Percentiles rank a stretch among this genome's conserved stretches.
Evolutionary conservation across 2,329 filamentous ascomycete species (phyloP).

Genomic region (Xylaria sp.): DNA sequence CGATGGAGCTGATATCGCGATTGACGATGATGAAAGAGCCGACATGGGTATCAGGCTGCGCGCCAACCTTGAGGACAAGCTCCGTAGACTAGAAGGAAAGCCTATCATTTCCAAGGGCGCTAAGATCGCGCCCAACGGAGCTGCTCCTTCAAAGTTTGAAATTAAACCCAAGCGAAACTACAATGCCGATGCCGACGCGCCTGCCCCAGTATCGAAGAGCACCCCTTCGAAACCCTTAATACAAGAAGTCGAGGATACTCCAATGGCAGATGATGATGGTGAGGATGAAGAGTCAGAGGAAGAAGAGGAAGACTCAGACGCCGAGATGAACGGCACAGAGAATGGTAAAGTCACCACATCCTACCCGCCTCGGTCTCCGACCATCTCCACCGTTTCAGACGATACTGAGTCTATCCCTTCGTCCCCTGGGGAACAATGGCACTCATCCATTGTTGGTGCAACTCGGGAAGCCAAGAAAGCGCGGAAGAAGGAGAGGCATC

Average conservation of each 20-base stretch:
- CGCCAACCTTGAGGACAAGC: conserved; percentile 78
- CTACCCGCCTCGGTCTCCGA: conserved; percentile 15
- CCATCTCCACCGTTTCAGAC: conserved; percentile 41
- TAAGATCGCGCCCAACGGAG: conserved; percentile 78
- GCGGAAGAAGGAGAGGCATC: conserved; percentile 46
- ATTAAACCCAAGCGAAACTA: conserved; percentile 95
- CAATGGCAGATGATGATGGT: conserved; percentile 57
- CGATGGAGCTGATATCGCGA: conserved; percentile 60
- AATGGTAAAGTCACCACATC: conserved; percentile 43
- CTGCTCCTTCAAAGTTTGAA: conserved; percentile 81
- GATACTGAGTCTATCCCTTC: conserved; percentile 41
- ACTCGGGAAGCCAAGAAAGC: conserved; percentile 47
- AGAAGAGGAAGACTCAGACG: conserved; percentile 54
- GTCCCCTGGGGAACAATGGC: conserved; percentile 14
- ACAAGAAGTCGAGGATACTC: conserved; percentile 55
- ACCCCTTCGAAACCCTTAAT: conserved; percentile 54
- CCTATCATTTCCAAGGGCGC: conserved; percentile 81
- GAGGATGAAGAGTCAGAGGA: conserved; percentile 57
- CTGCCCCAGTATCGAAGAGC: conserved; percentile 61
- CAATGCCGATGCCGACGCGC: conserved; percentile 91
- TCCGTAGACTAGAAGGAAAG: conserved; percentile 88
- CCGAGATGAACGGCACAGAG: conserved; percentile 51
- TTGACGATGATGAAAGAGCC: conserved; percentile 89
- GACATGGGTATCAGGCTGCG: conserved; percentile 79
- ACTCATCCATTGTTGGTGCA: conserved; percentile 18